phyloP scores from a whole-genome alignment of 164 flowering plant species.

The Brasenia schreberi region DNA sequence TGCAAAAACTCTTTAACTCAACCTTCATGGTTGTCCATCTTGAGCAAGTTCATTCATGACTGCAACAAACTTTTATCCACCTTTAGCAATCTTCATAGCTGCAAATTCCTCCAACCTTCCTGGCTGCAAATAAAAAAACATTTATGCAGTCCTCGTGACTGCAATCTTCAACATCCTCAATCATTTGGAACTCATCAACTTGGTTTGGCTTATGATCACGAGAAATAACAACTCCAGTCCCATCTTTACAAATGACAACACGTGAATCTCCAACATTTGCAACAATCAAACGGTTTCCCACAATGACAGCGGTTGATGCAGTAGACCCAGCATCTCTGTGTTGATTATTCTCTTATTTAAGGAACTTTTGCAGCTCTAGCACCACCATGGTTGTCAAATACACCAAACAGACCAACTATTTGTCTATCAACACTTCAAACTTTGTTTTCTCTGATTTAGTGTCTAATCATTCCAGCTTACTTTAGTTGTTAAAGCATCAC shows the following conservation, averaged over 20 bases:
- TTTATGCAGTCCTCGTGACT: too few species aligned
- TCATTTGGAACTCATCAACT: slow-evolving; percentile 76
- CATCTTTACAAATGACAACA: slow-evolving; percentile 91
- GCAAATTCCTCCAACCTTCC: too few species aligned
- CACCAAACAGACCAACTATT: slow-evolving; percentile 94
- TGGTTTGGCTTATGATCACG: slow-evolving; percentile 97
- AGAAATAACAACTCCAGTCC: slow-evolving; percentile 82
- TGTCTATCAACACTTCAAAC: slow-evolving; percentile 91
- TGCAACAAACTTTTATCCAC: too few species aligned
- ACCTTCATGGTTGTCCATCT: too few species aligned
- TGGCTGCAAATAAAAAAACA: too few species aligned
- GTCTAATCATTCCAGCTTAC: too few species aligned
- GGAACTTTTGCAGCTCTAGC: slow-evolving; percentile 94
- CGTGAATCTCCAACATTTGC: slow-evolving; percentile 98
- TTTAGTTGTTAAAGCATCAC: too few species aligned
- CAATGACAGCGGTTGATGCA: slow-evolving; percentile 95
- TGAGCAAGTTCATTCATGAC: too few species aligned
- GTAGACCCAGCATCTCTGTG: slow-evolving; percentile 97
- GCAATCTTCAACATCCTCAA: slow-evolving; percentile 95
- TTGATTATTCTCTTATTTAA: slow-evolving; percentile 75
- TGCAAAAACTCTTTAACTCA: too few species aligned
- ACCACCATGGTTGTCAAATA: slow-evolving; percentile 99
- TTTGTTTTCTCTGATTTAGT: too few species aligned
- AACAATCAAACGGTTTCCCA: slow-evolving; percentile 88
- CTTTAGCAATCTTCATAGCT: too few species aligned